These are phyloP conservation scores for Zygotorulaspora florentina DNA, from an alignment of 805 yeast species.

Conservation along the genomic window DNA sequence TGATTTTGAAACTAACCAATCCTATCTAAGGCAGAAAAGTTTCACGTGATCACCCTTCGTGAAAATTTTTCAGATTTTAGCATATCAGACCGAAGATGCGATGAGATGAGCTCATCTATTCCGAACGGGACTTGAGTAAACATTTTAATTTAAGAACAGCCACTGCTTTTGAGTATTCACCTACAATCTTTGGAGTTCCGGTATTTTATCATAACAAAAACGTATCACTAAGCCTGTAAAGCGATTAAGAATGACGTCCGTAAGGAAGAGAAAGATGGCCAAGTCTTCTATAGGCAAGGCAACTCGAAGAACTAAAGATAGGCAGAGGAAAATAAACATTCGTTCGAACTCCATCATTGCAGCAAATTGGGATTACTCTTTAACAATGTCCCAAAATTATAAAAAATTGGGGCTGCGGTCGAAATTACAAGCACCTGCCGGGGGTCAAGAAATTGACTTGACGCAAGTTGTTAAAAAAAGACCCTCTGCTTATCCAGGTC, in stretches of 20 bases:
- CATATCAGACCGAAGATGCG: too few relatives aligned
- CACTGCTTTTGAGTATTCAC: too few relatives aligned
- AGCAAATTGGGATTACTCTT: conserved; percentile 80
- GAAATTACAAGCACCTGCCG: conserved; percentile 63
- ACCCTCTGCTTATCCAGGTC: conserved; percentile 29
- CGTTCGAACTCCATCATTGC: conserved; percentile 78
- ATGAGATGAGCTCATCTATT: too few relatives aligned
- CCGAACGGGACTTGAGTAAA: too few relatives aligned
- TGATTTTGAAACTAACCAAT: too few relatives aligned
- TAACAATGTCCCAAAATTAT: conserved; percentile 84
- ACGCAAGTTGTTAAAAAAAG: conserved; percentile 37
- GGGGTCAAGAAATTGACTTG: conserved; percentile 71
- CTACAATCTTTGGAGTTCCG: background rate
- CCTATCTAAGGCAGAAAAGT: too few relatives aligned
- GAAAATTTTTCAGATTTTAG: too few relatives aligned
- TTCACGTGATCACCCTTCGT: too few relatives aligned
- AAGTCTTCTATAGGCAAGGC: conserved; percentile 66
- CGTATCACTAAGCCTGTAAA: background rate
- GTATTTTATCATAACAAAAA: background rate
- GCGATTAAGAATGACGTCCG: conserved; percentile 50
- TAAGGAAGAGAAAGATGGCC: conserved; percentile 81
- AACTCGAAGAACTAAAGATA: conserved; percentile 67
- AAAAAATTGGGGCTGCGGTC: conserved; percentile 71
- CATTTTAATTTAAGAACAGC: too few relatives aligned
- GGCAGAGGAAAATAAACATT: conserved; percentile 60